Conservation (phyloP, 2,329 filamentous ascomycete genomes). For the Apiospora marii region DNA sequence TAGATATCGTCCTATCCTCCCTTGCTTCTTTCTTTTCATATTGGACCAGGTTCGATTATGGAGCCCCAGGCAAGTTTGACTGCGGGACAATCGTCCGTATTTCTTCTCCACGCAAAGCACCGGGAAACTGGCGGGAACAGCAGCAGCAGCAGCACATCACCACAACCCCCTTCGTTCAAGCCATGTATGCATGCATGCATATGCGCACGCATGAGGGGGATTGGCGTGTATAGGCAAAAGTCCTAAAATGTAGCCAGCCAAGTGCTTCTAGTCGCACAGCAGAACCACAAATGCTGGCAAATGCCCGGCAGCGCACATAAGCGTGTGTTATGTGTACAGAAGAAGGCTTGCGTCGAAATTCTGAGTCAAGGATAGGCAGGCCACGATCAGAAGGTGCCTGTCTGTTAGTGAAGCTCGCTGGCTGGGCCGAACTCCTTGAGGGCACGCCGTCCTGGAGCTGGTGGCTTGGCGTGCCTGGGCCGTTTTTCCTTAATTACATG, state of each 20-base stretch:
- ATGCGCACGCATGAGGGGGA: slow-evolving; percentile 7
- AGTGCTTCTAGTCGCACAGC: slow-evolving; percentile 2
- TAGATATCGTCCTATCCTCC: not conserved
- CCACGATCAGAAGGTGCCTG: not conserved
- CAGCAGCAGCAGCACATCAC: not conserved
- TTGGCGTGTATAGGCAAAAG: slow-evolving; percentile 7
- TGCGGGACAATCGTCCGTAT: slow-evolving; percentile 6
- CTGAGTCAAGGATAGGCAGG: not conserved
- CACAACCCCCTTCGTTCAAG: slow-evolving; percentile 13
- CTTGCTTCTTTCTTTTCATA: slow-evolving; percentile 12
- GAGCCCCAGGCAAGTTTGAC: slow-evolving; percentile 6
- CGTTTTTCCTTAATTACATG: not conserved
- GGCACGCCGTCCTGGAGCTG: not conserved
- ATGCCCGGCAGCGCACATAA: slow-evolving; percentile 22
- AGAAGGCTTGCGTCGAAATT: not conserved
- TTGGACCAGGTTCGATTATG: not conserved
- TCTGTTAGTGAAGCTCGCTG: not conserved
- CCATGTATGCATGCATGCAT: slow-evolving; percentile 14
- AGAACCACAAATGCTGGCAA: slow-evolving; percentile 19
- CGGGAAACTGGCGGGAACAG: not conserved
- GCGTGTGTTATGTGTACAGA: slow-evolving; percentile 17
- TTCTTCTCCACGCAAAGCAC: not conserved
- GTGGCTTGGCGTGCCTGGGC: slow-evolving; percentile 9
- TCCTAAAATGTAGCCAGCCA: not conserved
- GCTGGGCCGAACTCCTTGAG: not conserved